A percentile compares a stretch with the other conserved stretches of the same genome.
These are phyloP conservation scores for Thraustochytrium sp. DNA, from an alignment of 352 stramenopile species.

Conservation along the genomic window DNA sequence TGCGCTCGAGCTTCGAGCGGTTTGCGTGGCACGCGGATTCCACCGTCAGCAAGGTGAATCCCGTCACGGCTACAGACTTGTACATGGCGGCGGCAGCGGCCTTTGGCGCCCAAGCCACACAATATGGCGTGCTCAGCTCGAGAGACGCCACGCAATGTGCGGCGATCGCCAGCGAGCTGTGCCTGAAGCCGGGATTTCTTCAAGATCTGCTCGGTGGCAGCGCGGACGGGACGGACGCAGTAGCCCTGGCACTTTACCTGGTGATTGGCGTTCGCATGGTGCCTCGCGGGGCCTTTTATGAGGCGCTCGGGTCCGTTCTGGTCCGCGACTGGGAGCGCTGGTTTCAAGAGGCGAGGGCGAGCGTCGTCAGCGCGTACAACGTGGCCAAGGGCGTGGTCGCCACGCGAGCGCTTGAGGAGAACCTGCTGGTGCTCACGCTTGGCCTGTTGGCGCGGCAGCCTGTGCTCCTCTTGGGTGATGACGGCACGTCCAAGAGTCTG, in stretches of 20 bases:
- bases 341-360: neutral
- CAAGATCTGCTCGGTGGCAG: too few species aligned
- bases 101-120: too few species aligned
- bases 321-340: neutral
- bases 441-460: neutral
- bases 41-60: too few species aligned
- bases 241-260: neutral
- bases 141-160: too few species aligned
- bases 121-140: too few species aligned
- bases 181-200: neutral
- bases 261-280: neutral
- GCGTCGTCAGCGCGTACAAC: neutral
- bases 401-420: neutral
- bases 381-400: neutral
- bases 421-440: neutral
- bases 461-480: neutral
- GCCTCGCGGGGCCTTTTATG: neutral
- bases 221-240: neutral
- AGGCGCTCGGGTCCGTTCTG: neutral
- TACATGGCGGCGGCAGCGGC: too few species aligned
- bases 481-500: slow-evolving; percentile 9
- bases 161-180: too few species aligned
- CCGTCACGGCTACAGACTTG: too few species aligned
- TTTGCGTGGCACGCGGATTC: too few species aligned
- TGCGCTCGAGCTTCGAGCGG: too few species aligned